Conservation (phyloP, 305 asterid genomes). For the Striga hermonthica region DNA sequence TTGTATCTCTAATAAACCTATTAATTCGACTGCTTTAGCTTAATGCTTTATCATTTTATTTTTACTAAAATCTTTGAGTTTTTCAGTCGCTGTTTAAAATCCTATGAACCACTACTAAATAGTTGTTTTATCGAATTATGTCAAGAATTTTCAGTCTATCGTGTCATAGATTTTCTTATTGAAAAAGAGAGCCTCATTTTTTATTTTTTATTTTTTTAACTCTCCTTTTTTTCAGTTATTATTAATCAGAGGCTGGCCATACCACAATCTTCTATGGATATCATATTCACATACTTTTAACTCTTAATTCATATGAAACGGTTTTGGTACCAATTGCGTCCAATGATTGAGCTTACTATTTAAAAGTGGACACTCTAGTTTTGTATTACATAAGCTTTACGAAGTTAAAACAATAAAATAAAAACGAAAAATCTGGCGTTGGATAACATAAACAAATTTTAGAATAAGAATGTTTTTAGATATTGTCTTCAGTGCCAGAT, state of each 20-base stretch:
- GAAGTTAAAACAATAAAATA: too few species aligned
- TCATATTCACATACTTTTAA: not conserved
- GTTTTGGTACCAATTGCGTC: too few species aligned
- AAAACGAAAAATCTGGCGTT: too few species aligned
- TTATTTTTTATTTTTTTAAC: not conserved
- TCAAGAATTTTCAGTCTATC: slow-evolving; percentile 5
- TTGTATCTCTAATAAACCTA: slow-evolving; percentile 21
- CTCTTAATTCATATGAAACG: not conserved
- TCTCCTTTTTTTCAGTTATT: too few species aligned
- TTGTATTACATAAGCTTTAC: too few species aligned
- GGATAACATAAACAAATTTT: too few species aligned
- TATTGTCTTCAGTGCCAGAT: too few species aligned
- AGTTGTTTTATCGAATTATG: slow-evolving; percentile 14
- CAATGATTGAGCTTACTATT: too few species aligned
- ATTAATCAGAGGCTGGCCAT: not conserved
- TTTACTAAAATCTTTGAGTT: slow-evolving; percentile 16
- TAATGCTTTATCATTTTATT: slow-evolving; percentile 10
- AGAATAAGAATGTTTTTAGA: too few species aligned
- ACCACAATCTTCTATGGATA: not conserved
- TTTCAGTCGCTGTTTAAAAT: slow-evolving; percentile 1
- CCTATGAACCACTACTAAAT: slow-evolving; percentile 6
- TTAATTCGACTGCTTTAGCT: not conserved
- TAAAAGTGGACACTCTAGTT: too few species aligned
- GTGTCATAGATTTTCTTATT: slow-evolving; percentile 11
- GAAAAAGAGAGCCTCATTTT: not conserved